Evolutionary conservation across 768 basidiomycete genomes (phyloP).

Genomic region (Tephrocybe rancida): DNA sequence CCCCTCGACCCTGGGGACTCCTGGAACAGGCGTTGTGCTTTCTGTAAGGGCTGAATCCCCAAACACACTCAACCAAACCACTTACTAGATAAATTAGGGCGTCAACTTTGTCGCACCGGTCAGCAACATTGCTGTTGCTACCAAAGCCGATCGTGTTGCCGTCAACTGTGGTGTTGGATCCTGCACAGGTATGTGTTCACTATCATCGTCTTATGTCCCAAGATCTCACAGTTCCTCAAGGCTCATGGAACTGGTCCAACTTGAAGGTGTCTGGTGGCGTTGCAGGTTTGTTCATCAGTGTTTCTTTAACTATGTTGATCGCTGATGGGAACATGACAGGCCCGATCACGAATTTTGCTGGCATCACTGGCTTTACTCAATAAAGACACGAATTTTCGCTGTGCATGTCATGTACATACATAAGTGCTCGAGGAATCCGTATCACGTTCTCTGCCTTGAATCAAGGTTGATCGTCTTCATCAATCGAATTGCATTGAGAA

Average conservation of each 20-base stretch:
- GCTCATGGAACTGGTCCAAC: conserved; percentile 53
- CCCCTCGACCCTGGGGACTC: conserved; percentile 49
- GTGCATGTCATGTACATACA: neutral
- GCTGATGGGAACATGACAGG: conserved; percentile 24
- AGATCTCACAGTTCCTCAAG: conserved; percentile 21
- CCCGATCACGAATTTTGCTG: conserved; percentile 35
- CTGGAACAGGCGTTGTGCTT: conserved; percentile 58
- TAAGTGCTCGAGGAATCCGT: no score
- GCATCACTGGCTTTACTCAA: conserved; percentile 32
- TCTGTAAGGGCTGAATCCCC: conserved; percentile 40
- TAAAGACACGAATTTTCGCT: neutral
- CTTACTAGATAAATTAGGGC: conserved; percentile 29
- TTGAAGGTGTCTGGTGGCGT: conserved; percentile 47
- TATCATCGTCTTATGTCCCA: neutral
- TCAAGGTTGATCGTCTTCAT: no score
- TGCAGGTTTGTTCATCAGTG: conserved; percentile 24
- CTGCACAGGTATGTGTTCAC: conserved; percentile 43
- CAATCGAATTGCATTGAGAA: no score
- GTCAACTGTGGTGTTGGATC: conserved; percentile 57
- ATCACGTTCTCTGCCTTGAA: no score
- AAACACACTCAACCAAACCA: neutral
- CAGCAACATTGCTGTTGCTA: conserved; percentile 44
- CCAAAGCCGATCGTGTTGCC: conserved; percentile 45
- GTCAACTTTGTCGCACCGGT: conserved; percentile 47
- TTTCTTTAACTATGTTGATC: neutral